Evolutionary conservation across 1,284 basidiomycete species (phyloP), one percentile per base, ranked within the genome.

Genomic region (Ceratorhiza oryzae-sativae): DNA sequence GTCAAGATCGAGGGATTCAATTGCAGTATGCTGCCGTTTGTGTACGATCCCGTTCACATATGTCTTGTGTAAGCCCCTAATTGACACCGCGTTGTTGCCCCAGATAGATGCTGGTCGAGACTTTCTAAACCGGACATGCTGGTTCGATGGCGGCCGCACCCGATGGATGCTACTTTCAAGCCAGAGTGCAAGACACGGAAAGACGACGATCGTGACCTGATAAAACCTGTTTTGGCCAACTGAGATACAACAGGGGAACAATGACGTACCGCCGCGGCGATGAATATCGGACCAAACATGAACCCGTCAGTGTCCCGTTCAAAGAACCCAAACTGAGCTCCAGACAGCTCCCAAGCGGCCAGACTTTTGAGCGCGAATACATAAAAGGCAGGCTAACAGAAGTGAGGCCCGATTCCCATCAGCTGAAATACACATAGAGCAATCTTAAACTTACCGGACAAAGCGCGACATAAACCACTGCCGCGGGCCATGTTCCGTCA

Each of bases 1-100:
- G 73, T 87, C 84, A 61, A 92, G 78, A 0, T 86, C 86, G 30
- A 92, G 83, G 74, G 90, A 86, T 1, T 81, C 81, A 30, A 92
- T 84, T 0, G 90, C 90, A 0, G 84, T 86, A 12, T 91, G 85
- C 90, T 87, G 0, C 88, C 62, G 62, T 20, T 67, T 67, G n/a
- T 15, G 25, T 32, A 67, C 53, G 4, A 53, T 42, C 18, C 62
- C 62, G 48, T 30, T 67, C 30, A 30, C 32, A 46, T 67, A 67
- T 18, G 62, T 67, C 34, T 67, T 67, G 48, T 67, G 62, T 20
- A 67, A 32, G 9, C 62, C 62, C 4, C 62, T 48, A 27, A 67
- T 67, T 34, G 62, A 36, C n/a, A 67, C 62, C 4, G 62, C 62
- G 32, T 51, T 39, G 32, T 53, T 53, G 5, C 48, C 62, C 62